These are phyloP conservation scores for Claviceps sorghi DNA, from an alignment of 2,329 filamentous ascomycete genomes.

Conservation along the genomic window DNA sequence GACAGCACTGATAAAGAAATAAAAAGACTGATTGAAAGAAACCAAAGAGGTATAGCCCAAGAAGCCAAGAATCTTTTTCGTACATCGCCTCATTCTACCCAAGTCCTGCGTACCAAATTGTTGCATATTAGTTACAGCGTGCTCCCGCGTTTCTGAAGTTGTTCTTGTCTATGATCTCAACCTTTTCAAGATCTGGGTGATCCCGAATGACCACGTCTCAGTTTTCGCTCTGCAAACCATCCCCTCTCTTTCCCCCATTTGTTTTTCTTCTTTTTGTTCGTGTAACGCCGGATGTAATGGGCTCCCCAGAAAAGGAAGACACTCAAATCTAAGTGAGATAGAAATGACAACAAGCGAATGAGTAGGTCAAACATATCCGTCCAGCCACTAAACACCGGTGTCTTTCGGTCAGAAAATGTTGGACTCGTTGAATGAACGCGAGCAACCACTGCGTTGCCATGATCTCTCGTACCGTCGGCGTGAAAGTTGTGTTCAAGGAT, in stretches of 20 bases:
- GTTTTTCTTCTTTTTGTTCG: neutral
- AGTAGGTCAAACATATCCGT: neutral
- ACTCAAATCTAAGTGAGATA: slow-evolving; percentile 3
- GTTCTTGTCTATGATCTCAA: slow-evolving; percentile 23
- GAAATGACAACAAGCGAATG: neutral
- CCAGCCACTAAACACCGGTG: neutral
- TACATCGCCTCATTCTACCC: slow-evolving; percentile 21
- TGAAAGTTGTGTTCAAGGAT: neutral
- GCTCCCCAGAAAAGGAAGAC: slow-evolving; percentile 3
- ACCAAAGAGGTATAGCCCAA: slow-evolving; percentile 10
- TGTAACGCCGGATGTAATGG: slow-evolving; percentile 1
- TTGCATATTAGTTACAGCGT: slow-evolving; percentile 24
- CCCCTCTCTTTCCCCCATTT: slow-evolving; percentile 8
- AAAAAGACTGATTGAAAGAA: neutral
- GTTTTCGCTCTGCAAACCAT: slow-evolving; percentile 6
- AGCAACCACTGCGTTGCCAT: neutral
- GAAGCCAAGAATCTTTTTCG: slow-evolving; percentile 18
- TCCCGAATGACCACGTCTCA: slow-evolving; percentile 8
- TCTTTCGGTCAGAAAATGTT: neutral
- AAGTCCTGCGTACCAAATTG: slow-evolving; percentile 17
- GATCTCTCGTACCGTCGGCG: neutral
- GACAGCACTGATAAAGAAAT: neutral
- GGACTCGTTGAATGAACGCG: neutral
- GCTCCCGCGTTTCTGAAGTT: slow-evolving; percentile 10
- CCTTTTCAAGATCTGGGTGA: slow-evolving; percentile 16